These are phyloP conservation scores for Picochlorum costavermella DNA, from an alignment of 139 green algal species.

Conservation along the genomic window DNA sequence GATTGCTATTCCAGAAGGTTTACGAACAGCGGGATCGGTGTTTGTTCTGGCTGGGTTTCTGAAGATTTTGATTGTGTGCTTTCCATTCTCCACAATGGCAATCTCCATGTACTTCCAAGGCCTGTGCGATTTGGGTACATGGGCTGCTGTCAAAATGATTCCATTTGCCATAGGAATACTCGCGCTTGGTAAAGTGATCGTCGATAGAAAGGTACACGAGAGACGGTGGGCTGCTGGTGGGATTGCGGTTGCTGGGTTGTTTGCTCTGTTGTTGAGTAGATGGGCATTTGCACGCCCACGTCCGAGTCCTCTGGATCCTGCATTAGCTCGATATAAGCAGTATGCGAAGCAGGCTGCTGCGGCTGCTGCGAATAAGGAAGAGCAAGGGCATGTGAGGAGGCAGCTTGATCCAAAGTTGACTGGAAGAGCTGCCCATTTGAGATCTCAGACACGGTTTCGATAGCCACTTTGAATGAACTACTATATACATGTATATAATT, in stretches of 20 bases:
- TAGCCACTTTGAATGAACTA: no score
- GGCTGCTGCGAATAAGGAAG: background rate
- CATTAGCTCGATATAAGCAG: constrained; percentile 5
- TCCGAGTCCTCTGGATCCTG: constrained; percentile 16
- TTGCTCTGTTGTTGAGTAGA: constrained; percentile 14
- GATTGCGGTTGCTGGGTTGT: constrained; percentile 2
- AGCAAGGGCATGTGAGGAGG: background rate
- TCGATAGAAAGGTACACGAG: constrained; percentile 22
- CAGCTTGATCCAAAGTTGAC: no score
- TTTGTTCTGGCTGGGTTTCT: constrained; percentile 21
- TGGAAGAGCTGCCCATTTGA: no score
- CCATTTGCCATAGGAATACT: constrained; percentile 13
- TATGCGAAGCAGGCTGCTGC: constrained; percentile 2
- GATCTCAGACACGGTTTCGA: no score
- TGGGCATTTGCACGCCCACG: constrained; percentile 13
- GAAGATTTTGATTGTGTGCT: constrained; percentile 29
- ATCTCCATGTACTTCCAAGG: constrained; percentile 14
- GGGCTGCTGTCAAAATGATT: constrained; percentile 18
- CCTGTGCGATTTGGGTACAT: constrained; percentile 14
- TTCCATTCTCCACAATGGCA: constrained; percentile 22
- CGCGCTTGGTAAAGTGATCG: constrained; percentile 15
- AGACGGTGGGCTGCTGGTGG: constrained; percentile 10
- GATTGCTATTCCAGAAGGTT: constrained; percentile 15
- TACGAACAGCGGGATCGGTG: constrained; percentile 18
- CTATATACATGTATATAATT: no score